Evolutionary conservation across 73 alveolate genomes (phyloP), one percentile per base, ranked within the genome.

Genomic region (Stentor roeselii): DNA sequence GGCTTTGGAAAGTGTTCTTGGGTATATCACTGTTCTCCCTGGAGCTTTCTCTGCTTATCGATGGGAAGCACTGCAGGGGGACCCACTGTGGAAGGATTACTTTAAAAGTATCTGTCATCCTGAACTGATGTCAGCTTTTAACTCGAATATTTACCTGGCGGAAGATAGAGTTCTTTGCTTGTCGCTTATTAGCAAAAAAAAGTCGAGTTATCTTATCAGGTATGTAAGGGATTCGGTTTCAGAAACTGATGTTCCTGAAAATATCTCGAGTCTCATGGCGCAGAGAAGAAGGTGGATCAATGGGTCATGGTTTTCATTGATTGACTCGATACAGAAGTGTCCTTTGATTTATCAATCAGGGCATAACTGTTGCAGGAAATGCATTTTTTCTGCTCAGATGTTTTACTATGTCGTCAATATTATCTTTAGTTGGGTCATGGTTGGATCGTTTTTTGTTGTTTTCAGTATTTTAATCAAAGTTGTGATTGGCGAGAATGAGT

Each of bases 31-130:
- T 11, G 84, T 86, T n/a, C 78, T 86, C 3, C 92, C 92, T 35
- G 89, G 92, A 15, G 92, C 88, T 1, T 85, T 85, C 77, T 42
- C 84, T 27, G 78, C 88, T 34, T 85, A 41, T 34, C 30, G 91
- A 30, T 86, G 92, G 88, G 40, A 59, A 59, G 87, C 87, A 3
- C 36, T 86, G 37, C 77, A 42, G 4, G 92, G 76, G 37, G 84
- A 21, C n/a, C 84, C 84, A n/a, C 84, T 76, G 6, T 76, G 84
- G 84, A n/a, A 76, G 67, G 60, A 76, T 37, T 76, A 76, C 59
- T 76, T 76, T 76, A 76, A 76, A 76, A 27, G 41, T 2, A 67
- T 67, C 34, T 67, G 76, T n/a, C 78, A 31, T 1, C 84, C 84
- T 21, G 75, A 39, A 2, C 21, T 0, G 6, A 39, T 39, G 84